phyloP scores from a whole-genome alignment of 202 grass and related monocot species.

The Setaria italica region DNA sequence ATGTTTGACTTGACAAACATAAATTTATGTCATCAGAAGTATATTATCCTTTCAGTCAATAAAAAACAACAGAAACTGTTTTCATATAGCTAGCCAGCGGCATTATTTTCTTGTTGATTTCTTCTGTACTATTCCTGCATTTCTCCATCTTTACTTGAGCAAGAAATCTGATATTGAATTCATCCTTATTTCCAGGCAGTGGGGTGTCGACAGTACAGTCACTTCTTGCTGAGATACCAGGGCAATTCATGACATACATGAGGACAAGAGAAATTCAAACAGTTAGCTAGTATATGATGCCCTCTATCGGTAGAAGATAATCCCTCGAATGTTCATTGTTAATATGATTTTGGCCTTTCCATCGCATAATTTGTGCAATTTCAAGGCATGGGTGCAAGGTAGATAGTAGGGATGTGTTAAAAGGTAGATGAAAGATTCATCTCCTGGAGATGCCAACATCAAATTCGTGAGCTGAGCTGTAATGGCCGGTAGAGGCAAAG shows the following conservation, averaged over 20 bases:
- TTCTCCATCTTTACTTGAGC: conserved; percentile 20
- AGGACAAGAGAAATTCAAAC: conserved; percentile 79
- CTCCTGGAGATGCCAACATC: conserved; percentile 20
- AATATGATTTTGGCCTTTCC: conserved; percentile 37
- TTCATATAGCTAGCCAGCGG: conserved; percentile 7
- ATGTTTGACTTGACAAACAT: background rate
- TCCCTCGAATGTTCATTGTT: conserved; percentile 30
- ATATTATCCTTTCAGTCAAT: conserved; percentile 10
- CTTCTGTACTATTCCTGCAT: conserved; percentile 14
- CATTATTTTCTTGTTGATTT: conserved; percentile 19
- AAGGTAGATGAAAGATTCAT: conserved; percentile 25
- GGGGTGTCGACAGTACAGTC: conserved; percentile 79
- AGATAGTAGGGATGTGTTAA: conserved; percentile 10
- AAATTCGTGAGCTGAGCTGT: conserved; percentile 24
- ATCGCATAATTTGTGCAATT: conserved; percentile 32
- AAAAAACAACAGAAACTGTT: conserved; percentile 2
- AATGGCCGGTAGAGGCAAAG: conserved; percentile 12
- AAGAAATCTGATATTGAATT: conserved; percentile 25
- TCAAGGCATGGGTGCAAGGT: conserved; percentile 30
- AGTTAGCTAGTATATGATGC: conserved; percentile 54
- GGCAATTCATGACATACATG: conserved; percentile 98
- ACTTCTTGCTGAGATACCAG: conserved; percentile 96
- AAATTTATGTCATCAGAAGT: too few relatives aligned
- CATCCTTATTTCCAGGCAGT: conserved; percentile 57
- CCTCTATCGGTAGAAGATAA: conserved; percentile 2